phyloP scores from a whole-genome alignment of 768 basidiomycete species.

The Boletales sp. region DNA sequence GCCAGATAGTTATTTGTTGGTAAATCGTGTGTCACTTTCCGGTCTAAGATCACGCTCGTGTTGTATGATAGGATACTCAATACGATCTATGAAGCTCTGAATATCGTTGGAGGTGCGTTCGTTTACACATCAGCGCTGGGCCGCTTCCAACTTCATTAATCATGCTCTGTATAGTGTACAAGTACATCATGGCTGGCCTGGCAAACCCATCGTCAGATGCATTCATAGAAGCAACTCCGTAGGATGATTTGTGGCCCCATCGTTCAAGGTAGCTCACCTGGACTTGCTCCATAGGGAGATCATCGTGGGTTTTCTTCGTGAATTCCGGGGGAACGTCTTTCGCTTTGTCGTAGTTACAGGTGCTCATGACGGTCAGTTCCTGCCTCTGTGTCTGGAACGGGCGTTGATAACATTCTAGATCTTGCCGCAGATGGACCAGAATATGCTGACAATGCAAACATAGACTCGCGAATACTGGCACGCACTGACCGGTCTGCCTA shows the following conservation, averaged over 20 bases:
- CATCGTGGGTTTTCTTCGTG: background rate
- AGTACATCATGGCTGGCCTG: background rate
- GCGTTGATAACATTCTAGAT: background rate
- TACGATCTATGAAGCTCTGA: background rate
- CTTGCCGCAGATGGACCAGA: too few species aligned
- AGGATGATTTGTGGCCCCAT: background rate
- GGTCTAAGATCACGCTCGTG: too few species aligned
- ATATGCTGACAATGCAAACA: too few species aligned
- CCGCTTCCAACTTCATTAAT: too few species aligned
- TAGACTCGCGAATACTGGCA: too few species aligned
- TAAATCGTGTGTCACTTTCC: background rate
- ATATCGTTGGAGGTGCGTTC: background rate
- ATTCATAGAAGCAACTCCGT: background rate
- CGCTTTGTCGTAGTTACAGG: background rate
- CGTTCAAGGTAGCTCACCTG: background rate
- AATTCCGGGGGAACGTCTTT: background rate
- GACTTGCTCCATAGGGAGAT: background rate
- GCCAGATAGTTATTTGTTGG: background rate
- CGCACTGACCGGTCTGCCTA: too few species aligned
- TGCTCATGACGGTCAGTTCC: background rate
- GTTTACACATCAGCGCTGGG: too few species aligned
- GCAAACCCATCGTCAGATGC: background rate
- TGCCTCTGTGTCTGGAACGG: background rate
- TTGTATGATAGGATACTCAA: background rate
- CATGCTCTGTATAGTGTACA: background rate